Evolutionary conservation across 192 early-diverging fungal species (phyloP).

Genomic region (Coemansia sp.): DNA sequence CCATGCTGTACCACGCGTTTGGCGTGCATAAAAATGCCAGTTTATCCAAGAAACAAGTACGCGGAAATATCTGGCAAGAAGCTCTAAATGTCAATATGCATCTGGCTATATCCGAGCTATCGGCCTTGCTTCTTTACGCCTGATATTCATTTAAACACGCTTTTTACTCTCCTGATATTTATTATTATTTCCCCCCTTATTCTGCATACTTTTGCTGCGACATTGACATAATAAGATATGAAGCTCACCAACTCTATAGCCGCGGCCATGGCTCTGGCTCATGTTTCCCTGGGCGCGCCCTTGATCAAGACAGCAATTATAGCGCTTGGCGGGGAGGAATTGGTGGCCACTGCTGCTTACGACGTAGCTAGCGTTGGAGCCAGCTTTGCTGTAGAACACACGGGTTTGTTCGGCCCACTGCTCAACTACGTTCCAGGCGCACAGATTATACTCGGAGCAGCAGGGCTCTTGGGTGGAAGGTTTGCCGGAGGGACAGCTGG

Average conservation of each 20-base stretch:
- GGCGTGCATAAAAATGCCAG: neutral
- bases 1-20: neutral
- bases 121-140: neutral
- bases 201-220: neutral
- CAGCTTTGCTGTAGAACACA: slow-evolving; percentile 46
- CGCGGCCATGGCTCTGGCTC: neutral
- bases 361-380: slow-evolving; percentile 46
- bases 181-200: neutral
- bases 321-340: slow-evolving; percentile 20
- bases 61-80: neutral
- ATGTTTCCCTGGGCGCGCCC: slow-evolving; percentile 19
- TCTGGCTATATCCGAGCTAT: neutral
- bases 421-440: slow-evolving; percentile 37
- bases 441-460: slow-evolving; percentile 32
- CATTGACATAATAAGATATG: neutral
- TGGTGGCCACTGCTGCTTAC: slow-evolving; percentile 33
- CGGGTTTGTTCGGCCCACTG: slow-evolving; percentile 38
- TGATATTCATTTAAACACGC: neutral
- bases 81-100: neutral
- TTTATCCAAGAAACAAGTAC: neutral
- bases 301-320: slow-evolving; percentile 38
- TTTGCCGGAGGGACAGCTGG: slow-evolving; percentile 48
- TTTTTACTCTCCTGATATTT: neutral
- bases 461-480: slow-evolving; percentile 35
- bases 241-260: neutral